A percentile compares a stretch with the other conserved stretches of the same genome.
phyloP scores from a whole-genome alignment of 257 asterid species.

The Galeopsis tetrahit region DNA sequence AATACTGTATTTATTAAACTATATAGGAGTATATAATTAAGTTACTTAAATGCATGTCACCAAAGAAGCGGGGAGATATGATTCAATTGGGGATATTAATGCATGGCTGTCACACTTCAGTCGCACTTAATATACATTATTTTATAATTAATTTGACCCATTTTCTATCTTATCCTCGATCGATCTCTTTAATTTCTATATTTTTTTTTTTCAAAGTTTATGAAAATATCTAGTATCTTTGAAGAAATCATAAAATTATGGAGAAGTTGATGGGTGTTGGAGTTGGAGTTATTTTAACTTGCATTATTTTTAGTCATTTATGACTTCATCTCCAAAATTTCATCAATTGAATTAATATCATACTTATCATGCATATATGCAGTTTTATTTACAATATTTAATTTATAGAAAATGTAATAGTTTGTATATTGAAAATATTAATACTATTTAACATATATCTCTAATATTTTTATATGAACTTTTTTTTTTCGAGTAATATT shows the following conservation, averaged over 20 bases:
- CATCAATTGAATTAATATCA: too few relatives aligned
- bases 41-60: constrained; percentile 24
- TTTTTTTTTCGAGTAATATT: too few relatives aligned
- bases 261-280: constrained; percentile 25
- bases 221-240: too few relatives aligned
- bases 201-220: background rate
- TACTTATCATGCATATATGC: constrained; percentile 28
- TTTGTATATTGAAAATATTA: too few relatives aligned
- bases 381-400: background rate
- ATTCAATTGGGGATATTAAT: constrained; percentile 38
- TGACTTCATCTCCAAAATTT: background rate
- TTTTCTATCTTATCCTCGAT: background rate
- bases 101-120: constrained; percentile 38
- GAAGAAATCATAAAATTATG: too few relatives aligned
- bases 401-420: too few relatives aligned
- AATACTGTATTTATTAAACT: background rate
- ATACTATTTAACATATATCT: too few relatives aligned
- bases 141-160: background rate
- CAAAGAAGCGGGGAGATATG: constrained; percentile 40
- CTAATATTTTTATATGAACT: too few relatives aligned
- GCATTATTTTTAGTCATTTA: background rate
- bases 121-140: background rate
- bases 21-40: too few relatives aligned
- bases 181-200: background rate
- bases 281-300: background rate